A percentile compares a stretch with the other conserved stretches of the same genome.
These are phyloP conservation scores for Talaromyces sp. DNA, from an alignment of 2,329 filamentous ascomycete species.

Conservation along the genomic window DNA sequence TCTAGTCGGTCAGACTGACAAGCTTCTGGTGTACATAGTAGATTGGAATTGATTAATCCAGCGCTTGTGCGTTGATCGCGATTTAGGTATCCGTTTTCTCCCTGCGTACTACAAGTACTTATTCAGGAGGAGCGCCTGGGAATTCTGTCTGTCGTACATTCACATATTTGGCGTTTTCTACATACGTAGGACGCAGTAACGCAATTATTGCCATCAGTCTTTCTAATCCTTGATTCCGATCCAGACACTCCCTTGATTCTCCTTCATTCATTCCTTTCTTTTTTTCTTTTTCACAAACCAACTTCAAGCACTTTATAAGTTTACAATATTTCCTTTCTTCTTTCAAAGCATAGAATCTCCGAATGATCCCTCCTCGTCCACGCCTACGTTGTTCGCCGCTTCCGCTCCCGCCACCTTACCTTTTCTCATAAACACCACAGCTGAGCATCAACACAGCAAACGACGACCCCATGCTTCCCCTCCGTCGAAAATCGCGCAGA, in stretches of 20 bases:
- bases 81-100: neutral
- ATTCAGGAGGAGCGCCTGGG: neutral
- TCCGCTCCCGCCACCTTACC: slow-evolving; percentile 7
- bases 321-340: neutral
- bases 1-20: neutral
- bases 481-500: slow-evolving; percentile 36
- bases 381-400: neutral
- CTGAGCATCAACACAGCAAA: neutral
- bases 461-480: slow-evolving; percentile 39
- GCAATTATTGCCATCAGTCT: neutral
- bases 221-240: slow-evolving; percentile 3
- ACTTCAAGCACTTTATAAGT: neutral
- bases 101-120: too few relatives aligned
- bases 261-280: slow-evolving; percentile 7
- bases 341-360: too few relatives aligned
- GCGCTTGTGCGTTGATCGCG: neutral
- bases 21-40: neutral
- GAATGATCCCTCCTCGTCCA: neutral
- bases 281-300: neutral
- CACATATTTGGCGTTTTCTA: neutral
- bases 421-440: neutral
- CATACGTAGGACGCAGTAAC: neutral
- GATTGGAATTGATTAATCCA: neutral
- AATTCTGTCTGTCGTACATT: neutral
- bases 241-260: neutral